Evolutionary conservation across 2,329 filamentous ascomycete species (phyloP).

Genomic region (Beauveria australis): DNA sequence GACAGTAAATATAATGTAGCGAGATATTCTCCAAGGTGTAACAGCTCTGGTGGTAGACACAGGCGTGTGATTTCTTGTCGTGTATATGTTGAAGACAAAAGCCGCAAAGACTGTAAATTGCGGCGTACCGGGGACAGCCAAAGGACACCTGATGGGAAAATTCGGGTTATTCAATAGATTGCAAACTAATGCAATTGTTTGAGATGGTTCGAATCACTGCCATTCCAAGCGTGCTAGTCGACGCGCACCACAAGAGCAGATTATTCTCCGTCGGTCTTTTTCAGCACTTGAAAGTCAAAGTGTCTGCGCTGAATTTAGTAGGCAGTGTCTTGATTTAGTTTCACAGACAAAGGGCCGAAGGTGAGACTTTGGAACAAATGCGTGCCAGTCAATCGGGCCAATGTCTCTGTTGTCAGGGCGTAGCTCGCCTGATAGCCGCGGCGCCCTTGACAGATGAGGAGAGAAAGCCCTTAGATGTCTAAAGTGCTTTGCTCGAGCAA

Average conservation of each 20-base stretch:
- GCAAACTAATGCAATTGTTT: background rate
- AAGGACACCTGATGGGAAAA: background rate
- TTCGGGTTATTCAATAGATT: background rate
- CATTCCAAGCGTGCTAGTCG: slow-evolving; percentile 7
- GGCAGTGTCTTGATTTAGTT: background rate
- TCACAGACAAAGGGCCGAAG: slow-evolving; percentile 9
- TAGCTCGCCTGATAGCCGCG: background rate
- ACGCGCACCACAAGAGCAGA: background rate
- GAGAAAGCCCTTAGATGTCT: background rate
- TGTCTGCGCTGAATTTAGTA: background rate
- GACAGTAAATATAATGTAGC: background rate
- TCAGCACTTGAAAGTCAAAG: background rate
- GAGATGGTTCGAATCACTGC: background rate
- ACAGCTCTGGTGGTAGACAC: background rate
- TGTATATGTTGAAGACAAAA: background rate
- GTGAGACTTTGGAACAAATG: slow-evolving; percentile 2
- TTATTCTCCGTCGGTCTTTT: slow-evolving; percentile 7
- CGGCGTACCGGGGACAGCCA: background rate
- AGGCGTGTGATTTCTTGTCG: background rate
- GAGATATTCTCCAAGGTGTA: background rate
- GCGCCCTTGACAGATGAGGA: background rate
- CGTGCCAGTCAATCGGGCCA: slow-evolving; percentile 8
- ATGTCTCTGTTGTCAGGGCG: slow-evolving; percentile 6
- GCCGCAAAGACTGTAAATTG: background rate
- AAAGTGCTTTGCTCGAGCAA: background rate